phyloP scores from a whole-genome alignment of 2,329 filamentous ascomycete genomes.

The Sporothrix luriei region DNA sequence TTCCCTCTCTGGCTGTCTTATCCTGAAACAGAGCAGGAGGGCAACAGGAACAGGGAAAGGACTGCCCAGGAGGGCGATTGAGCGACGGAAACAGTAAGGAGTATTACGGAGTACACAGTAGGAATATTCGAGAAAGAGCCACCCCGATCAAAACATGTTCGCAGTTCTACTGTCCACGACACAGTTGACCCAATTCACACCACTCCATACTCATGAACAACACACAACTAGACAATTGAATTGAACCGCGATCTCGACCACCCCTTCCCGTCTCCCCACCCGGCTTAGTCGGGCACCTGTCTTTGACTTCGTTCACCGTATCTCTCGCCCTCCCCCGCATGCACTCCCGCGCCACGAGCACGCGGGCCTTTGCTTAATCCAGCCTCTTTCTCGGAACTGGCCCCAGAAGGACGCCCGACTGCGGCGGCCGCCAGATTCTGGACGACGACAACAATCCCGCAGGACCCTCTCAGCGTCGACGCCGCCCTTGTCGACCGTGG shows the following conservation, averaged over 20 bases:
- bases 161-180: not conserved
- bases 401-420: not conserved
- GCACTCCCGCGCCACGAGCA: constrained; percentile 1
- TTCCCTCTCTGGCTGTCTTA: constrained; percentile 32
- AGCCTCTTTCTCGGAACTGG: constrained; percentile 14
- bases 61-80: constrained; percentile 24
- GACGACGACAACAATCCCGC: not conserved
- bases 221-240: not conserved
- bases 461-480: not conserved
- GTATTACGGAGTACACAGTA: not conserved
- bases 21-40: constrained; percentile 35
- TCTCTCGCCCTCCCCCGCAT: constrained; percentile 18
- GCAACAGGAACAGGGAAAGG: constrained; percentile 15
- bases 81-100: constrained; percentile 23
- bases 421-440: not conserved
- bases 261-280: constrained; percentile 1
- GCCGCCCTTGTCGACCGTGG: not conserved
- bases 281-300: constrained; percentile 17
- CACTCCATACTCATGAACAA: constrained; percentile 4
- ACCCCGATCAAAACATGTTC: constrained; percentile 4
- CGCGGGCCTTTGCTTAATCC: constrained; percentile 14
- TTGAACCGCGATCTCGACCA: not conserved
- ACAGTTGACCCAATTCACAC: not conserved
- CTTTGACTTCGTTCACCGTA: constrained; percentile 27
- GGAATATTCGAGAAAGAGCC: constrained; percentile 15